Evolutionary conservation across 805 yeast genomes (phyloP), one percentile per base, ranked within the genome.

Genomic region (Metschnikowia santaceciliae): DNA sequence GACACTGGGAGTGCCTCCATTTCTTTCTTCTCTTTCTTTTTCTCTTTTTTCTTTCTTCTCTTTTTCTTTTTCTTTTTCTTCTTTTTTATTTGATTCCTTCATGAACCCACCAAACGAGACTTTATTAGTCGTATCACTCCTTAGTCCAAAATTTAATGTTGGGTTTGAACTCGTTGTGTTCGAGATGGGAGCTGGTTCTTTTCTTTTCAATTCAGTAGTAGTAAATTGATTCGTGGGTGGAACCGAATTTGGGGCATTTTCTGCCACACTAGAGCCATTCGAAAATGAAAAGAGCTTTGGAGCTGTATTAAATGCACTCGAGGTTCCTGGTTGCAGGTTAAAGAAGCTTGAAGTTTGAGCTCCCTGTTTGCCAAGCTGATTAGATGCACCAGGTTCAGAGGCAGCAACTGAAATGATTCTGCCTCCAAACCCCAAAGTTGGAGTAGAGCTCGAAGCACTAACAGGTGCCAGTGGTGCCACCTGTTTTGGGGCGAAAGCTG

Each of bases 381-480:
- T 19, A 13, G 19, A n/a, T 6, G 17, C 20, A 13, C 20, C 22
- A 17, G 19, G 30, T 14, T 20, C 37, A 19, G 26, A 19, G 8
- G 47, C 17, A n/a, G 13, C 7, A 8, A 13, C 34, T 8, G 40
- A 11, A 5, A 44, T 36, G 3, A 36, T 13, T 13, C 40, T 35
- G 32, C 40, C 40, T 13, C 47, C 47, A 26, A 44, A 44, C 15
- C 47, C 47, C 8, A 36, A 30, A 13, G 33, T 34, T 22, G 20
- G 45, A 32, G 36, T 2, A n/a, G 38, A 14, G 5, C 10, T 42
- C 5, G 38, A 33, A 14, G 38, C 32, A 17, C 6, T 19, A n/a
- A 4, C 22, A 20, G 26, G 37, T 7, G 38, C n/a, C 36, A 32
- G 19, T 10, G 38, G 10, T 33, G 36, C 38, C 34, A n/a, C 33